Evolutionary conservation across 2,329 filamentous ascomycete genomes (phyloP), one percentile per base, ranked within the genome.

Genomic region (Penicillium oxalicum): DNA sequence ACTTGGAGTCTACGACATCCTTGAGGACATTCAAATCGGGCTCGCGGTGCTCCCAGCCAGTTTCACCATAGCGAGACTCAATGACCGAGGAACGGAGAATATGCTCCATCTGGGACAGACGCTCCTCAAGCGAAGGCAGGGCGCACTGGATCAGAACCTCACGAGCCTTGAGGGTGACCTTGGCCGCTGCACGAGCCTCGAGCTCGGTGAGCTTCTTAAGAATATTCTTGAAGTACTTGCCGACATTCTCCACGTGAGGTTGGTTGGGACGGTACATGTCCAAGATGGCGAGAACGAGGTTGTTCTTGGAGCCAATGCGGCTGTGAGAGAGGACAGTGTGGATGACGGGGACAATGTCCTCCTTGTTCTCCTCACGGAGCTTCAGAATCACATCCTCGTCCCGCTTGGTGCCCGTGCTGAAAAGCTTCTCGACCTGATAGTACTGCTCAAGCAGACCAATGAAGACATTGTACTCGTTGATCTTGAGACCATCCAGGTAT

Each of bases 91-190:
- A 95, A 51, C 91, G 88, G 47, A 98, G 79, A 57, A 98, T 98
- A 71, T 97, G 91, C 77, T 97, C 93, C 91, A 98, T 96, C 75
- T 98, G 93, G 5, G 86, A 81, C 26, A 88, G 87, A 60, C 93
- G 86, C 78, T 98, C 93, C 71, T 97, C 93, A 18, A 98, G 78
- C 3, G 93, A 98, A 13, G 93, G 93, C 68, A 98, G 81, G 46
- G 93, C 91, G 67, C 90, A 96, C 73, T 97, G 93, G 56, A 98
- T 98, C 63, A 98, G 84, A 44, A 97, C 86, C 75, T 98, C 93
- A 66, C 93, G 87, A 40, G 93, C 91, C 79, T 98, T 98, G 58
- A 98, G 80, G 0, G 91, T 89, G 37, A 98, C 91, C 83, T 97
- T 98, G 57, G 91, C 88, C 9, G 91, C 93, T 65, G 76, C 83